Evolutionary conservation across 768 basidiomycete genomes (phyloP).

Genomic region (Podaxis sp.): DNA sequence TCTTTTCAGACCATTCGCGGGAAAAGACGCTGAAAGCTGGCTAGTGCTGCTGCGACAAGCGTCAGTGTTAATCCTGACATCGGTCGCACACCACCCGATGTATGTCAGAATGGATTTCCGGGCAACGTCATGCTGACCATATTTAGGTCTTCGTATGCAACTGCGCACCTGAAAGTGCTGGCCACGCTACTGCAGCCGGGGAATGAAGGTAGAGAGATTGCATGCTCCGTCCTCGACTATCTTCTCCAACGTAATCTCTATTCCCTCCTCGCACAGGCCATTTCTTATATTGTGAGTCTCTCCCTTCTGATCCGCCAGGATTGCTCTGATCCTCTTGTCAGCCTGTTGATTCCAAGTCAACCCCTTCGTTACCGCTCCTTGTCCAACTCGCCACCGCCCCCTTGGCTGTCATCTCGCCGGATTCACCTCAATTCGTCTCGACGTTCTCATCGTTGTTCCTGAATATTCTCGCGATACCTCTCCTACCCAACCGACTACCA

Average conservation of each 20-base stretch:
- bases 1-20: slow-evolving; percentile 6
- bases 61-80: slow-evolving; percentile 48
- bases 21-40: slow-evolving; percentile 46
- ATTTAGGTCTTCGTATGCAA: slow-evolving; percentile 47
- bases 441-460: slow-evolving; percentile 44
- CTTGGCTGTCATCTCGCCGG: slow-evolving; percentile 30
- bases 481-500: slow-evolving; percentile 77
- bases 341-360: slow-evolving; percentile 59
- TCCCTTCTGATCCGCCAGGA: not conserved
- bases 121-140: not conserved
- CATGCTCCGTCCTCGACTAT: slow-evolving; percentile 40
- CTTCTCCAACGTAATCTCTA: slow-evolving; percentile 51
- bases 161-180: slow-evolving; percentile 51
- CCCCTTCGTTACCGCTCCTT: slow-evolving; percentile 48
- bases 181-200: slow-evolving; percentile 37
- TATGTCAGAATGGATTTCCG: slow-evolving; percentile 30
- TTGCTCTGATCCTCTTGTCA: slow-evolving; percentile 23
- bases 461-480: slow-evolving; percentile 67
- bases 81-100: slow-evolving; percentile 49
- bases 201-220: slow-evolving; percentile 28
- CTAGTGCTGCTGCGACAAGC: slow-evolving; percentile 55
- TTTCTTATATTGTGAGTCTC: slow-evolving; percentile 51
- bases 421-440: slow-evolving; percentile 26
- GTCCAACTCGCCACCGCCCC: slow-evolving; percentile 44
- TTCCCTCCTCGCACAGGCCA: slow-evolving; percentile 35